Conservation (phyloP, 306 rosid genomes). For the Nissolia schottii region DNA sequence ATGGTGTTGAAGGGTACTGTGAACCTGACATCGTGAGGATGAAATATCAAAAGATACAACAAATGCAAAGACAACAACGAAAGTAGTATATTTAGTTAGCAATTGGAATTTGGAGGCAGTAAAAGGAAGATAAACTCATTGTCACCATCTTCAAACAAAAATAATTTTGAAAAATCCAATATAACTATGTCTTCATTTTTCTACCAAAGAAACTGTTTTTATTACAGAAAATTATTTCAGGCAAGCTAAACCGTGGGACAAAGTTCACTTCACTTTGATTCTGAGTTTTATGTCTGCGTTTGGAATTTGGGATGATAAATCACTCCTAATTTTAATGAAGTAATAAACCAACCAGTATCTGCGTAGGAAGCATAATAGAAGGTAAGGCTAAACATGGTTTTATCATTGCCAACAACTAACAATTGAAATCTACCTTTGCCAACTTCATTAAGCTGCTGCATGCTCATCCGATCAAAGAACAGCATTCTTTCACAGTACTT, state of each 20-base stretch:
- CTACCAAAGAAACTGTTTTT: not conserved
- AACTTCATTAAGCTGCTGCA: conserved; percentile 48
- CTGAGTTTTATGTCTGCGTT: not conserved
- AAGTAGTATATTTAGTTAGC: not conserved
- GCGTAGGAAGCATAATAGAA: not conserved
- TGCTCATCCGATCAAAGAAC: conserved; percentile 73
- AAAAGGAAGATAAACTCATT: not conserved
- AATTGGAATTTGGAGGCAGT: not conserved
- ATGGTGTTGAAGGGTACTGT: conserved; percentile 49
- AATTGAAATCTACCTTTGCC: conserved; percentile 42
- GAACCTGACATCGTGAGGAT: conserved; percentile 38
- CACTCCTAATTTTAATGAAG: not conserved
- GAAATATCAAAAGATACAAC: not conserved
- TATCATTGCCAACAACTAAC: not conserved
- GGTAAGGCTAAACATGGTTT: not conserved
- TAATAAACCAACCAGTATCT: not conserved
- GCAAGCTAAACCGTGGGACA: not conserved
- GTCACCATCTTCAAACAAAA: not conserved
- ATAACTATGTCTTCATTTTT: not conserved
- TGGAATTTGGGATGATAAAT: too few species aligned
- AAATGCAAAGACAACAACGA: not conserved
- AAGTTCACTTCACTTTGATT: not conserved
- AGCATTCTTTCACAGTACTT: conserved; percentile 83
- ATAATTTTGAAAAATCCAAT: not conserved
- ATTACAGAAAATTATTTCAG: not conserved